Base-by-base conservation (phyloP, 805 yeast genomes). In the Starmerella stellata region DNA sequence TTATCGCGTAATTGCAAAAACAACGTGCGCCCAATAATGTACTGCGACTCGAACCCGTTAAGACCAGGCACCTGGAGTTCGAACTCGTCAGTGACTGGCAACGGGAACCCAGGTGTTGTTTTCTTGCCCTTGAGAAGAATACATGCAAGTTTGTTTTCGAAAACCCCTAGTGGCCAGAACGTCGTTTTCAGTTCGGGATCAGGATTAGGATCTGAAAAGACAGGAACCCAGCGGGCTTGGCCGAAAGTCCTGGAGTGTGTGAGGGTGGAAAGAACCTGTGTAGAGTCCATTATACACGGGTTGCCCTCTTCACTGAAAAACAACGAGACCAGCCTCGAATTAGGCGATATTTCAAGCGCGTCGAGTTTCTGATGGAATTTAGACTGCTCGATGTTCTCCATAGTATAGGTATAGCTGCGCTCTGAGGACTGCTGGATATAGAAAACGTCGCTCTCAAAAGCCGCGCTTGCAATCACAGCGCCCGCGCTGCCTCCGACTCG, bases 221-320 rank as follows among this genome's bases (percentile, higher is more conserved):
- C 48, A 1, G 96, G 96, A 11, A 81, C 64, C 95, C 96, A 87
- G 44, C 74, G 66, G 2, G 93, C 74, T 53, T 83, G 90, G 27
- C 67, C 56, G 1, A 77, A 63, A 18, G 68, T 70, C 48, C 95
- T 66, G 94, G 95, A 87, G 46, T 75, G 71, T 19, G 75, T 65
- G 17, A 90, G 61, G 0, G 81, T 70, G 24, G 78, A 56, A 29
- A 90, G 63, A 9, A 74, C 68, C 44, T 82, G 82, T 45, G 76
- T 83, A 24, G 66, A 62, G n/a, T 92, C 94, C 39, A 75, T 78
- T 5, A 85, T 55, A 45, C 90, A 78, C 1, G 98, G 98, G 55
- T 87, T 95, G 17, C 93, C 93, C 50, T 70, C 75, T 34, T 75
- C 75, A 32, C 81, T 77, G 63, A 87, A 90, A 52, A 90, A 83